Evolutionary conservation across 768 basidiomycete genomes (phyloP).

Genomic region (Mycena maculata): DNA sequence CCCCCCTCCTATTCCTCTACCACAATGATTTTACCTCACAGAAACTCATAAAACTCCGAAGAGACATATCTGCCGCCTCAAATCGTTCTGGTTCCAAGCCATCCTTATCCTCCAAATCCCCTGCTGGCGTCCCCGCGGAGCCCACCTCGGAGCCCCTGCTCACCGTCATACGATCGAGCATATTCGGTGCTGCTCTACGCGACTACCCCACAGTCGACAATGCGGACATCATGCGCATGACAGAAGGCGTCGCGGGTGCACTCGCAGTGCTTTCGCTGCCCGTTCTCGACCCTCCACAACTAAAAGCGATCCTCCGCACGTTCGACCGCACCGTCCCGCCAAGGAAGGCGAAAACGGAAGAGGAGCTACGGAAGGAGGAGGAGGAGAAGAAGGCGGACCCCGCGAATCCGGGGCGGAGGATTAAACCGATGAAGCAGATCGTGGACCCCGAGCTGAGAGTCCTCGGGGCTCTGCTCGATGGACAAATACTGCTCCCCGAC

Average conservation of each 20-base stretch:
- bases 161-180: conserved; percentile 78
- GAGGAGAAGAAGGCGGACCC: conserved; percentile 72
- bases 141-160: conserved; percentile 60
- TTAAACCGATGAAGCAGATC: conserved; percentile 66
- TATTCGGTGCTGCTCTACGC: conserved; percentile 83
- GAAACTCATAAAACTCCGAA: conserved; percentile 74
- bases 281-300: conserved; percentile 76
- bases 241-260: conserved; percentile 66
- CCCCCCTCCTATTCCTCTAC: conserved; percentile 82
- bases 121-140: conserved; percentile 42
- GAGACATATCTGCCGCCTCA: conserved; percentile 71
- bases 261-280: conserved; percentile 76
- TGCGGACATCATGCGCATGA: conserved; percentile 61
- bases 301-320: conserved; percentile 72
- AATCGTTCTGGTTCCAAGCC: conserved; percentile 55
- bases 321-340: conserved; percentile 75
- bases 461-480: conserved; percentile 85
- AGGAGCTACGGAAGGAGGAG: conserved; percentile 60
- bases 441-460: conserved; percentile 76
- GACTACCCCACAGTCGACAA: conserved; percentile 65
- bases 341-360: conserved; percentile 63
- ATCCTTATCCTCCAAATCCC: conserved; percentile 51
- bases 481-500: conserved; percentile 70
- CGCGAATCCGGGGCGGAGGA: conserved; percentile 75
- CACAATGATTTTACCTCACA: conserved; percentile 81